Percentiles rank a stretch among this genome's conserved stretches.
These are phyloP conservation scores for Botrytis cinerea DNA, from an alignment of 2,329 filamentous ascomycete genomes.

Conservation along the genomic window DNA sequence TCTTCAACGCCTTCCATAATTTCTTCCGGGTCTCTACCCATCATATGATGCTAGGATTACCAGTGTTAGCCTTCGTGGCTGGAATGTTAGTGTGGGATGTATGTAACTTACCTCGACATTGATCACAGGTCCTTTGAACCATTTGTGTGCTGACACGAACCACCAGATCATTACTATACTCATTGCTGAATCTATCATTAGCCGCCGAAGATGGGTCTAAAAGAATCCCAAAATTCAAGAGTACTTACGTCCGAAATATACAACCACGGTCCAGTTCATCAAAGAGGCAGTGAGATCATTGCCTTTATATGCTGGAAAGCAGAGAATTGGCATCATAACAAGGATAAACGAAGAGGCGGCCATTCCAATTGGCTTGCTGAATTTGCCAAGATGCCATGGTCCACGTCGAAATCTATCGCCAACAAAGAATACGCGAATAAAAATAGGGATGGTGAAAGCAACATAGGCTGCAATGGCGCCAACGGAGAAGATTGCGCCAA, in stretches of 20 bases:
- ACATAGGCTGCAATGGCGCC: conserved; percentile 66
- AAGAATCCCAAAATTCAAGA: not conserved
- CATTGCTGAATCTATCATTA: conserved; percentile 46
- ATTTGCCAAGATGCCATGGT: conserved; percentile 65
- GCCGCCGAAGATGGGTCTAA: conserved; percentile 25
- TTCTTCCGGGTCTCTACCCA: conserved; percentile 32
- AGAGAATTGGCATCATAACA: conserved; percentile 67
- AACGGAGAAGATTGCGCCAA: conserved; percentile 68
- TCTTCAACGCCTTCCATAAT: conserved; percentile 35
- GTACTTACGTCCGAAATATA: conserved; percentile 53
- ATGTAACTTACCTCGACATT: conserved; percentile 51
- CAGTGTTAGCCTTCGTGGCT: conserved; percentile 26
- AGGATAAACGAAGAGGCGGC: conserved; percentile 58
- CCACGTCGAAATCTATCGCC: conserved; percentile 62
- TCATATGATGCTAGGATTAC: conserved; percentile 37
- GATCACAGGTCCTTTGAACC: conserved; percentile 67
- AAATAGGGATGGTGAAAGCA: conserved; percentile 56
- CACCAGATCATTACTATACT: conserved; percentile 58
- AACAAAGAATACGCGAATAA: conserved; percentile 59
- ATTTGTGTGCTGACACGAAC: conserved; percentile 59
- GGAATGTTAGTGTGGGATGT: conserved; percentile 18
- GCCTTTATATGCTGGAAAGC: conserved; percentile 58
- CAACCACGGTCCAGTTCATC: conserved; percentile 68
- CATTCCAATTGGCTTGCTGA: conserved; percentile 56
- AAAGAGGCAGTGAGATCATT: conserved; percentile 50